Base-by-base conservation (phyloP, 805 yeast genomes). In the Wickerhamomyces bisporus region DNA sequence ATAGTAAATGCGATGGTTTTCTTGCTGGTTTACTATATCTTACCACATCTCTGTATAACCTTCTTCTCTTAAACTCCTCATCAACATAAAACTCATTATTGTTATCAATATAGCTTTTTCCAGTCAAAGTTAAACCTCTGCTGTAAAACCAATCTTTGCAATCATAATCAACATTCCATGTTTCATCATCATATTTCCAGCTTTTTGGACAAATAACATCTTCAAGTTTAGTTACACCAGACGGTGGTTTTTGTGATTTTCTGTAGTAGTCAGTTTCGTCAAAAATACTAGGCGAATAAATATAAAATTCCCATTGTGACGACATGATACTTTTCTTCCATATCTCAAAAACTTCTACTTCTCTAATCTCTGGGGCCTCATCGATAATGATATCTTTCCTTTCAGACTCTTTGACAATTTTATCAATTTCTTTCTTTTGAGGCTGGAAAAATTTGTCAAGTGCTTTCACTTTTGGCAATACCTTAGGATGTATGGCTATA, bases 331-430 rank as follows among this genome's bases (percentile, higher is more conserved):
- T 83, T 47, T 72, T 81, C 31, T 71, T 68, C 54, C 84, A 84
- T 18, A 88, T 68, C 57, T 88, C 95, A 56, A 70, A 89, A 1
- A 89, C 66, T 52, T 88, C 94, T 7, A 86, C 88, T n/a, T 63
- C 57, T 31, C 76, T 65, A 1, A 63, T 57, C 34, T 78, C 79
- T 0, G 87, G 81, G 0, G 72, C 62, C 40, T 80, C 87, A 53
- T 86, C 94, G 18, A 81, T 71, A n/a, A 85, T 64, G 8, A 88
- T 75, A 43, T 77, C 76, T 17, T 62, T 56, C 36, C 70, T 55
- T 36, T 69, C 71, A 27, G 62, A 58, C 28, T 50, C 58, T 19
- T 61, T 62, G 5, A 65, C 54, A 4, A 59, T 40, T 40, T 58
- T 52, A 32, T 60, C 60, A 33, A 64, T 40, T 24, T 48, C 59